These are phyloP conservation scores for Scorias spongiosa DNA, from an alignment of 2,329 filamentous ascomycete genomes.

Conservation along the genomic window DNA sequence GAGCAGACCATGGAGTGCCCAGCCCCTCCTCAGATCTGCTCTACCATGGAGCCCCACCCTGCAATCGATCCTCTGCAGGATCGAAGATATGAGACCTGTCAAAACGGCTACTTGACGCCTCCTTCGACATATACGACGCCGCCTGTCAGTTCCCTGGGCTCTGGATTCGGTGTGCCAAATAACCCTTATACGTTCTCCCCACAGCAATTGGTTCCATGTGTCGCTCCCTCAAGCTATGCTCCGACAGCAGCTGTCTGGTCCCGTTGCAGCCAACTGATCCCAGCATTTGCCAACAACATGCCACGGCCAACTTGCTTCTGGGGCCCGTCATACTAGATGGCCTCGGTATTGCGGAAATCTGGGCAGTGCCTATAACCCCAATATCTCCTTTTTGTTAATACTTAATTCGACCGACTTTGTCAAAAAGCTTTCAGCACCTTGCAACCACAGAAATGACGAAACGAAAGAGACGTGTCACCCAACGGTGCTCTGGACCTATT, in stretches of 20 bases:
- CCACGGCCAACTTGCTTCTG: background rate
- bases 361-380: background rate
- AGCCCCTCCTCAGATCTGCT: background rate
- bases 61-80: background rate
- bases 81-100: background rate
- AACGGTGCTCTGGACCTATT: background rate
- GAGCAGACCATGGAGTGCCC: slow-evolving; percentile 16
- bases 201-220: background rate
- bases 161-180: background rate
- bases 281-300: background rate
- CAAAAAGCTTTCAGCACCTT: background rate
- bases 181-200: background rate
- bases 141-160: background rate
- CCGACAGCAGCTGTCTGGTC: background rate
- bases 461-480: background rate
- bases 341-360: background rate
- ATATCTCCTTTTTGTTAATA: background rate
- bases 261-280: background rate
- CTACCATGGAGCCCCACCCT: background rate
- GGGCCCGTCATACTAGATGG: background rate
- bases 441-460: background rate
- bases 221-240: background rate
- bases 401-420: background rate
- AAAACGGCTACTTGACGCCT: background rate
- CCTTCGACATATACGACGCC: background rate